phyloP scores from a whole-genome alignment of 768 basidiomycete species.

The Coprinopsis strossmayeri region DNA sequence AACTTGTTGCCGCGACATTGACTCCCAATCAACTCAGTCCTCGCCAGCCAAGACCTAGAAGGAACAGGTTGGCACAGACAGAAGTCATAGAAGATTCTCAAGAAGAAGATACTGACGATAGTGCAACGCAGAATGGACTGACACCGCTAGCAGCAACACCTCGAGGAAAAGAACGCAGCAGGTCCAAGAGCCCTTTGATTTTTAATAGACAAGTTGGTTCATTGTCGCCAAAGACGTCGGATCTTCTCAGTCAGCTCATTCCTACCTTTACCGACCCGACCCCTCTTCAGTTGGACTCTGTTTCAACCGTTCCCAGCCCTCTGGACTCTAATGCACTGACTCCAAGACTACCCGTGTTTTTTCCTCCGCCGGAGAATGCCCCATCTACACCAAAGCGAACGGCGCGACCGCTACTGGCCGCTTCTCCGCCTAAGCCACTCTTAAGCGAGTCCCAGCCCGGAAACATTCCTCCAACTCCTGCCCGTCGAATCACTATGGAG shows the following conservation, averaged over 20 bases:
- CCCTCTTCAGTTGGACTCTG: constrained; percentile 5
- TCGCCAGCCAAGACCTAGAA: constrained; percentile 17
- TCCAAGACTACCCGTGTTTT: constrained; percentile 10
- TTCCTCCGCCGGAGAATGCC: constrained; percentile 20
- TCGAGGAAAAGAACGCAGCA: constrained; percentile 18
- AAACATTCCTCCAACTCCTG: constrained; percentile 49
- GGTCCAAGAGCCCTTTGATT: constrained; percentile 16
- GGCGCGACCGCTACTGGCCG: constrained; percentile 19
- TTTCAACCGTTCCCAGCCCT: not conserved
- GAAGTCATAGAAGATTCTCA: constrained; percentile 18
- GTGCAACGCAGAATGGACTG: constrained; percentile 11
- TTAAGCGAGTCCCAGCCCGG: constrained; percentile 22
- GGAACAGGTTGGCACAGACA: constrained; percentile 14
- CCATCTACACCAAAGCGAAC: constrained; percentile 20
- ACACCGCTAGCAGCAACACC: constrained; percentile 8
- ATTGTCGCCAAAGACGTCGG: constrained; percentile 52
- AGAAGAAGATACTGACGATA: constrained; percentile 14
- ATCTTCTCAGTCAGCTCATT: constrained; percentile 19
- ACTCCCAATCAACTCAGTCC: constrained; percentile 9
- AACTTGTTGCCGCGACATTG: not conserved
- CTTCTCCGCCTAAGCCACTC: constrained; percentile 25
- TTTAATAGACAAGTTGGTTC: constrained; percentile 40
- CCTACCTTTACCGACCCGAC: constrained; percentile 13
- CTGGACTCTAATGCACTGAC: not conserved
- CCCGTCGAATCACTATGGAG: constrained; percentile 54